Evolutionary conservation across 495 filamentous ascomycete genomes (phyloP), one percentile per base, ranked within the genome.

Genomic region (Penicillium robsamsonii): DNA sequence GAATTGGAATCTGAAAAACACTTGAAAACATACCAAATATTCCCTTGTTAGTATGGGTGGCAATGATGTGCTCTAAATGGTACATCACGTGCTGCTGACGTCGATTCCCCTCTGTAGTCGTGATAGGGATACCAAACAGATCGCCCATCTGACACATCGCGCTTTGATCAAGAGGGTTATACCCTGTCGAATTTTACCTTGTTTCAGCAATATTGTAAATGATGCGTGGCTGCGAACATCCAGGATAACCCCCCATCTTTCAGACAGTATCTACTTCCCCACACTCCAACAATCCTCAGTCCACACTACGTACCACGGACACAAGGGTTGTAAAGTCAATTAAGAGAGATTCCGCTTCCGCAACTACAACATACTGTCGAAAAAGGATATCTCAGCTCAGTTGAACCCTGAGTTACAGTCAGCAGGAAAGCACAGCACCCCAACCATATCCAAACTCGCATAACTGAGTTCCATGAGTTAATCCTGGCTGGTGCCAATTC

Each of bases 71-170:
- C 25, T 40, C 24, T 20, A 15, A 11, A 40, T 46, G 17, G 30
- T 5, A 25, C 12, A 15, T 54, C 52, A 54, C 52, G 52, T 54
- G 52, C 12, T 12, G 52, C 52, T 54, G 52, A 54, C 52, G 52
- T 54, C 18, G 40, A 27, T 35, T 17, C 2, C 24, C 22, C 4
- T 30, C 51, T 54, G 31, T 5, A 35, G 30, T 24, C 20, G 7
- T 38, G 51, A 44, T 20, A 20, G 50, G 20, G n/a, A 33, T 48
- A 4, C 17, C 25, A 29, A 6, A 2, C 31, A 35, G 30, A 50
- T 50, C 31, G 41, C 50, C 25, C 18, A 45, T 37, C 27, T 25
- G 18, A 46, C 35, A 29, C 48, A 29, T 24, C 17, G 18, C 20
- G 11, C 17, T 25, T 12, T 41, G 35, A 40, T 30, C 9, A 41